Evolutionary conservation across 1,139 yeast genomes (phyloP).

Genomic region (Meyerozyma athensensis): DNA sequence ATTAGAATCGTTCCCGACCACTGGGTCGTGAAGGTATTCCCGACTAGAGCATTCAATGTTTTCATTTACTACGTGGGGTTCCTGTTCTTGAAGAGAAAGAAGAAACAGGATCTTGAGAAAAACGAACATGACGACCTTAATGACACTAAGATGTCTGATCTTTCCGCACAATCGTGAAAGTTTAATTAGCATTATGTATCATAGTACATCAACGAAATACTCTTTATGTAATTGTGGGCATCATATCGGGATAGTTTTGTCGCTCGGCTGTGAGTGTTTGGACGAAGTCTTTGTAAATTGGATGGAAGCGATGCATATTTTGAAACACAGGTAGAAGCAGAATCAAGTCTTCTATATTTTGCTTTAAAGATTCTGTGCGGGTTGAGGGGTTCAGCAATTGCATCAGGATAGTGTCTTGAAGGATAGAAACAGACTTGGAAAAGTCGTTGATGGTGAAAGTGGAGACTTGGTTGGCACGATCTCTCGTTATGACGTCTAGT

Average conservation of each 20-base stretch:
- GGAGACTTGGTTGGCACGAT: background rate
- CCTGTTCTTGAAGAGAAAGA: slow-evolving; percentile 36
- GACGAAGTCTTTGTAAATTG: slow-evolving; percentile 42
- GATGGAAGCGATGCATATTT: slow-evolving; percentile 44
- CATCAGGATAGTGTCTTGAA: background rate
- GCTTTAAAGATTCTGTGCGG: slow-evolving; percentile 19
- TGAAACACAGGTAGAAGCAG: slow-evolving; percentile 48
- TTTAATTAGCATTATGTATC: slow-evolving; percentile 3
- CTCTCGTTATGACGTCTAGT: slow-evolving; percentile 1
- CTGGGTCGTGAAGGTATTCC: slow-evolving; percentile 68
- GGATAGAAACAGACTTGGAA: background rate
- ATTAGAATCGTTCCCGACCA: slow-evolving; percentile 80
- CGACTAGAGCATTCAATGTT: slow-evolving; percentile 49
- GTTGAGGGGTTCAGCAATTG: background rate
- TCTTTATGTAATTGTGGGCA: background rate
- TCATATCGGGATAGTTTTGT: slow-evolving; percentile 22
- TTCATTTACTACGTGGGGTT: slow-evolving; percentile 46
- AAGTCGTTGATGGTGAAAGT: slow-evolving; percentile 2
- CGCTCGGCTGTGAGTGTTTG: slow-evolving; percentile 27
- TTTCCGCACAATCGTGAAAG: background rate
- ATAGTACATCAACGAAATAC: slow-evolving; percentile 1
- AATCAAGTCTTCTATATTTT: slow-evolving; percentile 40
- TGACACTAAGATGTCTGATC: slow-evolving; percentile 6
- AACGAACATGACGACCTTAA: slow-evolving; percentile 7
- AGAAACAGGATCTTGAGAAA: slow-evolving; percentile 21